Base-by-base conservation (phyloP, 345 rosid genomes). In the Eucalyptus camaldulensis region DNA sequence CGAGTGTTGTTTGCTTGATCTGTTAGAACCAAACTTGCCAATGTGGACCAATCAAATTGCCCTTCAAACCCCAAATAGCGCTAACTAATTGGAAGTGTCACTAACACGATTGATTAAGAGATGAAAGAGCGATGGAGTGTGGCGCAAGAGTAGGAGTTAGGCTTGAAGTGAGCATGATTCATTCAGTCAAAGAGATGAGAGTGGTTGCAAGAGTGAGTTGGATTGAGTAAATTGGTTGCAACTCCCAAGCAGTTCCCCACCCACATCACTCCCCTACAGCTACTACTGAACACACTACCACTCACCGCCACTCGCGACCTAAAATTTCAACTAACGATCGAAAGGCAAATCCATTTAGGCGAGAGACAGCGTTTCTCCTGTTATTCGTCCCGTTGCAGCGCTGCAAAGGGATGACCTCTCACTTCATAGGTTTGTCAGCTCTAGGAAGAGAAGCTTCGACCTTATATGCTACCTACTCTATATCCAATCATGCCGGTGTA, bases 231-330 rank as follows among this genome's bases (percentile, higher is more conserved):
- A 88, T 91, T 92, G 90, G 91, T 91, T 92, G 80, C 93, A 91
- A 87, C 94, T 87, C 88, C 88, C 87, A 86, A 85, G 87, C 91
- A 89, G 89, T 87, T 89, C 91, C 91, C 92, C 69, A 92, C 88
- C 81, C 91, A 93, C 27, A 72, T 19, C 83, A 72, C 83, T 88
- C 91, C 53, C 53, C 92, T 81, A 49, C 87, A n/a, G 87, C 50
- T 54, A 54, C 49, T 62, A 86, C 88, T 54, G 65, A 86, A 86
- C 67, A 25, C 88, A 85, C 54, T 8, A 15, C 13, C 65, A 9
- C 47, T 86, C 53, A 49, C 87, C 88, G 86, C 72, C 85, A 85
- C 33, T 43, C 47, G 49, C 47, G 40, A 72, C 83, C 45, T 72
- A 37, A 72, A 11, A 37, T 37, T 37, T 37, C 83, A 72, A 72